Evolutionary conservation across 371 early-diverging fungal species (phyloP).

Genomic region (Parasitella parasitica): DNA sequence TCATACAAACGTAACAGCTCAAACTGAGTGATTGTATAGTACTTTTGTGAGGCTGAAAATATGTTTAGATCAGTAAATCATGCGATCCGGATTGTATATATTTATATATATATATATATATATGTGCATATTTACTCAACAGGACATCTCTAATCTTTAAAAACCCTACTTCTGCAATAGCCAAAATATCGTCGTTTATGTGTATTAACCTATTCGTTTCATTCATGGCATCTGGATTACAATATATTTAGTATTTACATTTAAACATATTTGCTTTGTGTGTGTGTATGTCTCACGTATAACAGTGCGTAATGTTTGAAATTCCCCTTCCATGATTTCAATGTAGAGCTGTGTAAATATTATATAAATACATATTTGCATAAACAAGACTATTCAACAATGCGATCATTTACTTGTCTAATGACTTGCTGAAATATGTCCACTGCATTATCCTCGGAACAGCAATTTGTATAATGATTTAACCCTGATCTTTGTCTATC

Average conservation of each 20-base stretch:
- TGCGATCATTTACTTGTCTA: slow-evolving; percentile 43
- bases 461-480: slow-evolving; percentile 26
- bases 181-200: slow-evolving; percentile 58
- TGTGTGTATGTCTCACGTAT: slow-evolving; percentile 44
- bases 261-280: slow-evolving; percentile 3
- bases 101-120: too few relatives aligned
- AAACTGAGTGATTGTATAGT: slow-evolving; percentile 57
- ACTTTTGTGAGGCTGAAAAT: slow-evolving; percentile 54
- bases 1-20: slow-evolving; percentile 63
- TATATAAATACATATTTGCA: not conserved
- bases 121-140: slow-evolving; percentile 44
- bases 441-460: slow-evolving; percentile 21
- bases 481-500: slow-evolving; percentile 40
- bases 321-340: slow-evolving; percentile 71
- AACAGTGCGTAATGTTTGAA: slow-evolving; percentile 59
- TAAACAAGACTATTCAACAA: not conserved
- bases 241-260: not conserved
- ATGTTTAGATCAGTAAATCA: not conserved
- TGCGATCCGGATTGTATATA: not conserved
- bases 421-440: slow-evolving; percentile 59
- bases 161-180: slow-evolving; percentile 57
- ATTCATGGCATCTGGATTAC: slow-evolving; percentile 38
- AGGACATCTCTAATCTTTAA: slow-evolving; percentile 53
- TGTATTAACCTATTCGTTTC: slow-evolving; percentile 52
- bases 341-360: slow-evolving; percentile 38